Percentiles rank a stretch among this genome's conserved stretches.
These are phyloP conservation scores for Claviceps humidiphila DNA, from an alignment of 2,329 filamentous ascomycete species.

Conservation along the genomic window DNA sequence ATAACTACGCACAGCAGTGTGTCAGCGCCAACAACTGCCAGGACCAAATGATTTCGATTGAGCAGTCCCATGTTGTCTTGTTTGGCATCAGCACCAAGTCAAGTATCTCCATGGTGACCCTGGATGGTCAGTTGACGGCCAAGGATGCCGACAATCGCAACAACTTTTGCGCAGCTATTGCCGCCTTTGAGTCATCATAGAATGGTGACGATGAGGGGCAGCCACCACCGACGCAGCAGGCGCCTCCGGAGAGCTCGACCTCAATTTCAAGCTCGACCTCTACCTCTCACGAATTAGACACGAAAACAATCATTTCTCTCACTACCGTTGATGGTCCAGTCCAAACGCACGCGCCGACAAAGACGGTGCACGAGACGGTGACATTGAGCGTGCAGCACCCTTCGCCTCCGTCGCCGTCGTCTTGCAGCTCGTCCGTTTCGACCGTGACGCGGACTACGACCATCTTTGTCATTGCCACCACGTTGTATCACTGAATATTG, in stretches of 20 bases:
- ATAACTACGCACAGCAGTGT: conserved; percentile 66
- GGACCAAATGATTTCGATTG: conserved; percentile 61
- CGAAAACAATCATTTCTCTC: background rate
- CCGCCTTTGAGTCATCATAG: conserved; percentile 28
- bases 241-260: background rate
- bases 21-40: conserved; percentile 58
- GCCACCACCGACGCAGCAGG: background rate
- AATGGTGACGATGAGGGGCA: conserved; percentile 5
- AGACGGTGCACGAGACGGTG: background rate
- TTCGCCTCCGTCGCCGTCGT: background rate
- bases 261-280: too few relatives aligned
- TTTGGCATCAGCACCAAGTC: conserved; percentile 66
- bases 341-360: background rate
- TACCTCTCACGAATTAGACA: background rate
- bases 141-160: conserved; percentile 50
- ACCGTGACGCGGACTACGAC: conserved; percentile 12
- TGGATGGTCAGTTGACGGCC: conserved; percentile 41
- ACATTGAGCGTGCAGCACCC: background rate
- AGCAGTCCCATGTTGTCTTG: conserved; percentile 51
- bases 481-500: conserved; percentile 9
- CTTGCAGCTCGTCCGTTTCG: conserved; percentile 5
- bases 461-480: conserved; percentile 8
- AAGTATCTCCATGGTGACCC: conserved; percentile 56
- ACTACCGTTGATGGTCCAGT: background rate
- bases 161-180: conserved; percentile 50